Conservation (phyloP, 2,329 filamentous ascomycete genomes). For the Xylaria sp. region DNA sequence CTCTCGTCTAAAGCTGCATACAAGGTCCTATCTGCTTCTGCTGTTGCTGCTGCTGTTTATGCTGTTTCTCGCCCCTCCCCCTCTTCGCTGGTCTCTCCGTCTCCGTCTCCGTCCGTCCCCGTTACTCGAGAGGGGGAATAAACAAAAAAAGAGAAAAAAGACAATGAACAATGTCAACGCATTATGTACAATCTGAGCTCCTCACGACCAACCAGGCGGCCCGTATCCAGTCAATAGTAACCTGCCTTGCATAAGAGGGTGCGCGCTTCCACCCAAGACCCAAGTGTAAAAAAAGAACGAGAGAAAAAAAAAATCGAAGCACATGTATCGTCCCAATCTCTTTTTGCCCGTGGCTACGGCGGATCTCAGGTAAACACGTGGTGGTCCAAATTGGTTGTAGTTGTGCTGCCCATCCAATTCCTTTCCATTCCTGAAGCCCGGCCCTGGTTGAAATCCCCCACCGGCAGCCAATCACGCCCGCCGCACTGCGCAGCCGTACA, state of each 20-base stretch:
- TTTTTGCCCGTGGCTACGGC: constrained; percentile 32
- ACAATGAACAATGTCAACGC: too few relatives aligned
- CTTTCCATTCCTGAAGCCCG: constrained; percentile 22
- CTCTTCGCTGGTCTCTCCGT: too few relatives aligned
- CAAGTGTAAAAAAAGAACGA: constrained; percentile 16
- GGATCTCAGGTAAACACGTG: constrained; percentile 35
- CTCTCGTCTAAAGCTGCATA: too few relatives aligned
- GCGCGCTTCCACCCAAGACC: too few relatives aligned
- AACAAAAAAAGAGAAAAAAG: too few relatives aligned
- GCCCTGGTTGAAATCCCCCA: constrained; percentile 18
- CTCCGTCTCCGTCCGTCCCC: too few relatives aligned
- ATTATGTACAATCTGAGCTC: not conserved
- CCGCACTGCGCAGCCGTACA: constrained; percentile 27
- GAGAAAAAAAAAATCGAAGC: constrained; percentile 4
- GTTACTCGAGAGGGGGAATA: too few relatives aligned
- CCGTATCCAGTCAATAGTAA: not conserved
- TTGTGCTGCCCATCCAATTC: constrained; percentile 3
- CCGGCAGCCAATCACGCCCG: constrained; percentile 26
- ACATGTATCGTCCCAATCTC: constrained; percentile 29
- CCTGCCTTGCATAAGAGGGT: constrained; percentile 8
- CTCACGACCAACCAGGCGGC: not conserved
- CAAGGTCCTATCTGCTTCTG: too few relatives aligned
- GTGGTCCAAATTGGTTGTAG: constrained; percentile 18
- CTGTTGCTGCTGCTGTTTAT: too few relatives aligned
- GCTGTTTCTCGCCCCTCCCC: too few relatives aligned